Conservation (phyloP, 2,329 filamentous ascomycete genomes). For the Nemania serpens region DNA sequence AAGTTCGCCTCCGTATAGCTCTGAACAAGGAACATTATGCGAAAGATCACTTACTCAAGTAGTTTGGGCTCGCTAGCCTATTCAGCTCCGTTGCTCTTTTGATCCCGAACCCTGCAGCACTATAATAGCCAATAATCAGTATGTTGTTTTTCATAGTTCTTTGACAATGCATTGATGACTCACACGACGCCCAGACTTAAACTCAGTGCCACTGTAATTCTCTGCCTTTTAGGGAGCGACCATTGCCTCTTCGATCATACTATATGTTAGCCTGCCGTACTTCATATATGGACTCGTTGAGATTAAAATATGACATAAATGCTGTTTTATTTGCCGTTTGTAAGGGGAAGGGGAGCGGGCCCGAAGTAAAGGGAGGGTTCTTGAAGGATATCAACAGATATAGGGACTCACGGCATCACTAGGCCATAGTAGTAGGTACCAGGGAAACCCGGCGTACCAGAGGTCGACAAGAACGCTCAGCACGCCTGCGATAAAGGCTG, state of each 20-base stretch:
- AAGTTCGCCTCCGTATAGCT: background rate
- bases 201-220: slow-evolving; percentile 19
- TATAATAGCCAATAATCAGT: background rate
- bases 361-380: background rate
- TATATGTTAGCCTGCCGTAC: background rate
- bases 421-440: slow-evolving; percentile 20
- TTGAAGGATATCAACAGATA: background rate
- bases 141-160: background rate
- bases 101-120: slow-evolving; percentile 13
- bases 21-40: background rate
- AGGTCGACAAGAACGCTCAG: slow-evolving; percentile 25
- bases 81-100: slow-evolving; percentile 14
- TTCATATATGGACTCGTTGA: background rate
- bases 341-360: no score
- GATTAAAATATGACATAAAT: no score
- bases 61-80: slow-evolving; percentile 13
- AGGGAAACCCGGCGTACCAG: slow-evolving; percentile 24
- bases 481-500: slow-evolving; percentile 13
- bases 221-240: slow-evolving; percentile 16
- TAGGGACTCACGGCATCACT: background rate
- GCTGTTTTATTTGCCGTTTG: no score
- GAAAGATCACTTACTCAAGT: slow-evolving; percentile 11
- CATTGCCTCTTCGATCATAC: background rate
- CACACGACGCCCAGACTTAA: slow-evolving; percentile 31
- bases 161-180: slow-evolving; percentile 3